A percentile compares a stretch with the other conserved stretches of the same genome.
phyloP scores from a whole-genome alignment of 441 rosid genomes.

The Breynia disticha region DNA sequence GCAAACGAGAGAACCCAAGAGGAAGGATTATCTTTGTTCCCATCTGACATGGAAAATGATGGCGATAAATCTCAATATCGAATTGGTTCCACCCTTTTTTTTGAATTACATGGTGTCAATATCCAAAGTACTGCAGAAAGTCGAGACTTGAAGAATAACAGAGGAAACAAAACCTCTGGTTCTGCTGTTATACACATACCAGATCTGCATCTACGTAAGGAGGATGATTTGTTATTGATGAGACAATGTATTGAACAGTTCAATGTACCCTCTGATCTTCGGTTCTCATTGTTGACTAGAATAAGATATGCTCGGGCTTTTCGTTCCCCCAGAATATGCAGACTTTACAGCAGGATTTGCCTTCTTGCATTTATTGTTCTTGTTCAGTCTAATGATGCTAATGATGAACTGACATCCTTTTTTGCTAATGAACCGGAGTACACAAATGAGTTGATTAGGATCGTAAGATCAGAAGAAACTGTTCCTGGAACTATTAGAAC shows the following conservation, averaged over 20 bases:
- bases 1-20: constrained; percentile 86
- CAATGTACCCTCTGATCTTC: constrained; percentile 64
- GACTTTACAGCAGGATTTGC: constrained; percentile 89
- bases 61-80: constrained; percentile 58
- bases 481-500: constrained; percentile 85
- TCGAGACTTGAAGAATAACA: constrained; percentile 20
- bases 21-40: constrained; percentile 81
- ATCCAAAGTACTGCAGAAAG: constrained; percentile 18
- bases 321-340: constrained; percentile 77
- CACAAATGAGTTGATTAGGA: constrained; percentile 90
- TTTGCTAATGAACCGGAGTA: constrained; percentile 99
- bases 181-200: constrained; percentile 66
- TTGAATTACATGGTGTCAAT: constrained; percentile 72
- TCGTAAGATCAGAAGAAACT: constrained; percentile 82
- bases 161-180: constrained; percentile 26
- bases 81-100: constrained; percentile 88
- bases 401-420: constrained; percentile 80
- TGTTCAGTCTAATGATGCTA: constrained; percentile 94
- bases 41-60: constrained; percentile 57
- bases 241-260: constrained; percentile 79
- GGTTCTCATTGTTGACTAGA: constrained; percentile 83
- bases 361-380: constrained; percentile 93
- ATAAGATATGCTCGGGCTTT: constrained; percentile 94
- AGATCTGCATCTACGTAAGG: constrained; percentile 76
- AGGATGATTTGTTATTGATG: constrained; percentile 79